A percentile compares a stretch with the other conserved stretches of the same genome.
phyloP scores from a whole-genome alignment of 2,329 filamentous ascomycete species.

The Metarhizium humberi region DNA sequence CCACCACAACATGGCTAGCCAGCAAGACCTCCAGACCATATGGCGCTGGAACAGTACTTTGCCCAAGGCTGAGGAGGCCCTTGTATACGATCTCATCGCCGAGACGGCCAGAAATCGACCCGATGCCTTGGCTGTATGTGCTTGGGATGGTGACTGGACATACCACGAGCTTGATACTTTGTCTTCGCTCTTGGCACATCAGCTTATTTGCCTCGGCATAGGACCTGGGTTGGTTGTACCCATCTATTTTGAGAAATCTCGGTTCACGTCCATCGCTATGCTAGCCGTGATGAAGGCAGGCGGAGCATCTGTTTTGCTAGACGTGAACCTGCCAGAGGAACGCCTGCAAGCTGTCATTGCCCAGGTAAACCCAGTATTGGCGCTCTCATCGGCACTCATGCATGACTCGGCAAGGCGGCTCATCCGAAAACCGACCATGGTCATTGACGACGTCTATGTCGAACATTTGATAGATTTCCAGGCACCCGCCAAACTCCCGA shows the following conservation, averaged over 20 bases:
- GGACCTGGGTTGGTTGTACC: slow-evolving; percentile 13
- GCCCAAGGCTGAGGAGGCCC: slow-evolving; percentile 7
- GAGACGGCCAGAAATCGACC: slow-evolving; percentile 8
- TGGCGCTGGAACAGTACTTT: slow-evolving; percentile 12
- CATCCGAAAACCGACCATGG: no score
- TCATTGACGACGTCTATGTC: no score
- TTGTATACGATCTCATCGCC: slow-evolving; percentile 11
- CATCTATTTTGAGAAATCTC: slow-evolving; percentile 15
- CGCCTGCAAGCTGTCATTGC: neutral
- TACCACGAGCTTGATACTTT: slow-evolving; percentile 17
- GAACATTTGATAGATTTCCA: neutral
- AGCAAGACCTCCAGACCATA: neutral
- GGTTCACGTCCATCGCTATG: slow-evolving; percentile 13
- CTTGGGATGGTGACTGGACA: slow-evolving; percentile 10
- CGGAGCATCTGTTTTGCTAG: slow-evolving; percentile 16
- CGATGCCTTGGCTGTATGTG: slow-evolving; percentile 10
- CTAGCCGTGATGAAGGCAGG: slow-evolving; percentile 15
- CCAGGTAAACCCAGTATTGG: no score
- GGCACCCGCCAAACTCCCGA: neutral
- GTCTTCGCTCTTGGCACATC: slow-evolving; percentile 7
- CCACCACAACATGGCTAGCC: no score
- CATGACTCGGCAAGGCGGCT: no score
- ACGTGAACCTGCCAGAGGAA: slow-evolving; percentile 3
- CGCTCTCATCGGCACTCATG: no score
- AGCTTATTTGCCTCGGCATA: slow-evolving; percentile 13